Conservation (phyloP, 352 stramenopile species). For the Phytophthora pinifolia region DNA sequence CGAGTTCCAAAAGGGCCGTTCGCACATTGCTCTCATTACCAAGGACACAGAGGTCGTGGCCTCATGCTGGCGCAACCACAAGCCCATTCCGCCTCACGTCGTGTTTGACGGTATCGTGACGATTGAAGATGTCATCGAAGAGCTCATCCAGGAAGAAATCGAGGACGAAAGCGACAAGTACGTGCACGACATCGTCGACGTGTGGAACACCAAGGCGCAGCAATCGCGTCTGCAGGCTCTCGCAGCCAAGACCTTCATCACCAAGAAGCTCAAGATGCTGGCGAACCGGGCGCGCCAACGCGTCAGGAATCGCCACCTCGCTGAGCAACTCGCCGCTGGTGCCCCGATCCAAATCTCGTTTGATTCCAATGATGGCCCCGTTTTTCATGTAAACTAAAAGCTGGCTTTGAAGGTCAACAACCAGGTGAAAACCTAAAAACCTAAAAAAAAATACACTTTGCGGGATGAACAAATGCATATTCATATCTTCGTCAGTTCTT, state of each 20-base stretch:
- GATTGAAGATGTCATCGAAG: constrained; percentile 92
- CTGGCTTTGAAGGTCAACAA: not conserved
- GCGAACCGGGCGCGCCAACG: constrained; percentile 51
- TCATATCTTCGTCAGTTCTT: constrained; percentile 5
- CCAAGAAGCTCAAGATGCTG: constrained; percentile 54
- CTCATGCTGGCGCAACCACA: constrained; percentile 50
- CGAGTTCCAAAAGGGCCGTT: constrained; percentile 89
- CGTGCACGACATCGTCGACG: constrained; percentile 55
- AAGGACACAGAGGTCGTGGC: constrained; percentile 51
- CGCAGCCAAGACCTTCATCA: constrained; percentile 40
- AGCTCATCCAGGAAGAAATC: constrained; percentile 90
- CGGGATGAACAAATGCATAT: constrained; percentile 6
- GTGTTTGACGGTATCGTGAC: constrained; percentile 88
- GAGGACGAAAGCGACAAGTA: constrained; percentile 88
- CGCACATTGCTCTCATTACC: constrained; percentile 84
- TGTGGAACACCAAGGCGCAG: constrained; percentile 48
- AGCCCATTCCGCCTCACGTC: constrained; percentile 40
- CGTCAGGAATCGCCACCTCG: constrained; percentile 36
- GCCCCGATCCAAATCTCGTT: constrained; percentile 8
- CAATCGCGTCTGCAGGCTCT: constrained; percentile 36
- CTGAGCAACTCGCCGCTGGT: not conserved
- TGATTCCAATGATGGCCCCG: constrained; percentile 1
- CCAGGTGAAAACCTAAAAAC: not conserved
- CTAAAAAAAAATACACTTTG: constrained; percentile 3
- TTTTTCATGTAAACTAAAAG: constrained; percentile 8